Conservation (phyloP, 169 alveolate genomes). For the Theileria parva region DNA sequence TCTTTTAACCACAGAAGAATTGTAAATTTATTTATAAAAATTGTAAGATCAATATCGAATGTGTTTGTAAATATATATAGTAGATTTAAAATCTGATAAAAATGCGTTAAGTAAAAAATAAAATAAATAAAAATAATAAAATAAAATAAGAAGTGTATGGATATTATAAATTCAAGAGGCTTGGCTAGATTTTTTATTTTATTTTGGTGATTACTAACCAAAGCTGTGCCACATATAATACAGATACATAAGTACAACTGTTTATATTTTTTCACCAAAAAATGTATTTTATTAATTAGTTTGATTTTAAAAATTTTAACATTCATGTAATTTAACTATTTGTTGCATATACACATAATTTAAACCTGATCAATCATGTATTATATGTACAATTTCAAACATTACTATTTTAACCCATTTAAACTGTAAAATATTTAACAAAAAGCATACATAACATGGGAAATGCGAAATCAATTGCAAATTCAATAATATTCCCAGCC, state of each 20-base stretch:
- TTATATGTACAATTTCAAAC: not conserved
- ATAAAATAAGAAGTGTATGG: too few species aligned
- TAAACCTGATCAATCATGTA: not conserved
- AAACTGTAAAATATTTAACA: not conserved
- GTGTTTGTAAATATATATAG: not conserved
- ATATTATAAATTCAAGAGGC: not conserved
- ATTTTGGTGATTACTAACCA: not conserved
- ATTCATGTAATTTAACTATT: not conserved
- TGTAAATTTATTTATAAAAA: conserved; percentile 11
- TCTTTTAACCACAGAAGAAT: conserved; percentile 32
- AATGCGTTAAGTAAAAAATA: not conserved
- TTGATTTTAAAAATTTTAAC: too few species aligned
- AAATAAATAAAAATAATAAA: too few species aligned
- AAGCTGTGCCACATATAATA: not conserved
- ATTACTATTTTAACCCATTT: not conserved
- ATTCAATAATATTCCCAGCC: conserved; percentile 64
- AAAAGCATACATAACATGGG: conserved; percentile 36
- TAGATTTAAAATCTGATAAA: not conserved
- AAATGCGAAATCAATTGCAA: conserved; percentile 41
- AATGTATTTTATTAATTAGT: not conserved
- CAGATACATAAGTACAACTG: not conserved
- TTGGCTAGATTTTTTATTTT: too few species aligned
- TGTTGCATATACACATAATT: not conserved
- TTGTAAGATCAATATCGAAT: not conserved
- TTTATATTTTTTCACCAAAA: not conserved